These are phyloP conservation scores for Rhodotorula graminis DNA, from an alignment of 768 basidiomycete species.

Conservation along the genomic window DNA sequence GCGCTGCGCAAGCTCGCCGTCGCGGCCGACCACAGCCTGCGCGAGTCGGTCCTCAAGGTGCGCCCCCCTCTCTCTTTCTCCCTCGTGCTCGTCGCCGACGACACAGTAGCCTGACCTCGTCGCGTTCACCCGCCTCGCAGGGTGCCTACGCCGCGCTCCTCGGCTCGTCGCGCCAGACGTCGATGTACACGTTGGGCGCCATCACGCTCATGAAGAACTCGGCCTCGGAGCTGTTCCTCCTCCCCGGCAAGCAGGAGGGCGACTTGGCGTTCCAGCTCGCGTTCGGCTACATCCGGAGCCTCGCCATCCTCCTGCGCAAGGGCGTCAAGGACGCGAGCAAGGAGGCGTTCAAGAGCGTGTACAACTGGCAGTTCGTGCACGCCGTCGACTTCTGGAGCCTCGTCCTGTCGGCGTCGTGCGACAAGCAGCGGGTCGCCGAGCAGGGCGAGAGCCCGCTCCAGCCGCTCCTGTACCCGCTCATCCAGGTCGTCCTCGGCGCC, in stretches of 20 bases:
- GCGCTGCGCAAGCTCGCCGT: conserved; percentile 74
- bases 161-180: conserved; percentile 78
- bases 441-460: conserved; percentile 69
- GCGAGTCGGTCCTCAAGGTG: conserved; percentile 75
- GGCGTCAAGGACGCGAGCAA: conserved; percentile 85
- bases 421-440: conserved; percentile 55
- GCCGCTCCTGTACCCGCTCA: conserved; percentile 88
- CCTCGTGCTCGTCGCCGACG: not conserved
- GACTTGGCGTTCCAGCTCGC: conserved; percentile 76
- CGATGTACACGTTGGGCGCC: conserved; percentile 74
- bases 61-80: conserved; percentile 44
- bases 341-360: conserved; percentile 88
- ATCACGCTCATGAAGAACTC: conserved; percentile 98
- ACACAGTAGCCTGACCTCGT: not conserved
- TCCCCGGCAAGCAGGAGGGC: conserved; percentile 57
- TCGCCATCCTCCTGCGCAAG: conserved; percentile 85
- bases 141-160: conserved; percentile 83
- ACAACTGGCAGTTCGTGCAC: conserved; percentile 98
- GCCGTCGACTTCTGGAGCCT: conserved; percentile 93
- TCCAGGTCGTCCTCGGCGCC: conserved; percentile 88
- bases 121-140: conserved; percentile 48
- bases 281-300: conserved; percentile 89
- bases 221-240: conserved; percentile 81
- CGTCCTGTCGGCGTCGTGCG: conserved; percentile 77
- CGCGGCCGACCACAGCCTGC: conserved; percentile 68